phyloP scores from a whole-genome alignment of 257 asterid species.

The Prunella vulgaris region DNA sequence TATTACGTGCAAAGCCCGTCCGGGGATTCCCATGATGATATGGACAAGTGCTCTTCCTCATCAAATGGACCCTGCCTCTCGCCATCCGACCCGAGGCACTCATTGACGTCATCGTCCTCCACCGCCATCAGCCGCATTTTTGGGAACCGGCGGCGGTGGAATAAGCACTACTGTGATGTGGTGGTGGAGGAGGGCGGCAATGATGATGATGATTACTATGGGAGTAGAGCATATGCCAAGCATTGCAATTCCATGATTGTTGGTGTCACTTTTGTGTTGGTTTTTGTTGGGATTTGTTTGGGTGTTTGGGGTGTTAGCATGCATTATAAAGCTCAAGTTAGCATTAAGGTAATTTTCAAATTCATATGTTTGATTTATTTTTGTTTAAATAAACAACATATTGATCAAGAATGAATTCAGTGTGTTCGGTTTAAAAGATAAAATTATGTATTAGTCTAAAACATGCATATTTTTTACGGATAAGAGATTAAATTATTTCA shows the following conservation, averaged over 20 bases:
- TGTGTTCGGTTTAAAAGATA: too few species aligned
- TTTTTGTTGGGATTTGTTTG: conserved; percentile 36
- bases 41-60: conserved; percentile 35
- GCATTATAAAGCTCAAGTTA: conserved; percentile 39
- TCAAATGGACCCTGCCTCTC: conserved; percentile 43
- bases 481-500: too few species aligned
- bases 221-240: not conserved
- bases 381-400: too few species aligned
- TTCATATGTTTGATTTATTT: too few species aligned
- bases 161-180: conserved; percentile 40
- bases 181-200: conserved; percentile 39
- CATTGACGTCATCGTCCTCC: conserved; percentile 44
- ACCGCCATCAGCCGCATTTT: conserved; percentile 51
- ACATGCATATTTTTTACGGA: too few species aligned
- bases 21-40: conserved; percentile 52
- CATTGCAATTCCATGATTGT: conserved; percentile 23
- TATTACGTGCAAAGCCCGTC: conserved; percentile 75
- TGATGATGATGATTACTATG: conserved; percentile 24
- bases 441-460: too few species aligned
- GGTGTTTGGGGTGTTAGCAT: conserved; percentile 47
- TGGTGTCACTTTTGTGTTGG: conserved; percentile 16
- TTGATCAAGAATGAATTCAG: too few species aligned
- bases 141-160: conserved; percentile 41
- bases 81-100: conserved; percentile 38
- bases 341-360: conserved; percentile 36